Percentiles rank a stretch among this genome's conserved stretches.
Conservation (phyloP, 75 land plant species). For the Chamaecyparis obtusa region DNA sequence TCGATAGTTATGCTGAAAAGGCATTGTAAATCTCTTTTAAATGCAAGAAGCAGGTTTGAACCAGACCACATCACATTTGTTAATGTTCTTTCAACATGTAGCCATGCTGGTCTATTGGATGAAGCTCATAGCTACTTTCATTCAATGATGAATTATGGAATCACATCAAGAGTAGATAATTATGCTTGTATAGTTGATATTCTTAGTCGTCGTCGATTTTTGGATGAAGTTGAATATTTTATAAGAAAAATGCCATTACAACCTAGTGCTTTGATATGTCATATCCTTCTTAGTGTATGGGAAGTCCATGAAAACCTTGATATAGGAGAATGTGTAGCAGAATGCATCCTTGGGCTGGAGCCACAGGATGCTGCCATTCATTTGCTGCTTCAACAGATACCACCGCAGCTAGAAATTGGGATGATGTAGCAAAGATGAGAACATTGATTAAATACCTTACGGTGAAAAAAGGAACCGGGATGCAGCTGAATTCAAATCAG, state of each 20-base stretch:
- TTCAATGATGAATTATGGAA: not conserved
- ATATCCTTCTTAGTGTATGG: not conserved
- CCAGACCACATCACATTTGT: slow-evolving; percentile 3
- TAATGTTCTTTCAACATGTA: not conserved
- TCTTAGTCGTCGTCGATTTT: not conserved
- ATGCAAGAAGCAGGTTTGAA: not conserved
- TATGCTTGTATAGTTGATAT: too few species aligned
- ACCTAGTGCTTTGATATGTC: not conserved
- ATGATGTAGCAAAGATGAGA: not conserved
- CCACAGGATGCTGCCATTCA: too few species aligned
- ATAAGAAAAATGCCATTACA: not conserved
- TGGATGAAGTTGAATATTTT: not conserved
- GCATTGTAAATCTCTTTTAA: not conserved
- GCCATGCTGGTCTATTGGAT: not conserved
- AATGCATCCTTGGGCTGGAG: too few species aligned
- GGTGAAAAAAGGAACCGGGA: not conserved
- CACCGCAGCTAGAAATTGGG: too few species aligned
- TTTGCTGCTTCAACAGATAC: too few species aligned
- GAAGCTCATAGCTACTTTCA: not conserved
- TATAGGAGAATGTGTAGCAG: too few species aligned
- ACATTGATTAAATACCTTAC: not conserved
- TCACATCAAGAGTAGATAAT: not conserved
- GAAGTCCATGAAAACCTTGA: too few species aligned
- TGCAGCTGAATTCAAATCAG: too few species aligned
- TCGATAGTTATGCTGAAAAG: not conserved